These are phyloP conservation scores for Neonectria coccinea DNA, from an alignment of 2,329 filamentous ascomycete genomes.

Conservation along the genomic window DNA sequence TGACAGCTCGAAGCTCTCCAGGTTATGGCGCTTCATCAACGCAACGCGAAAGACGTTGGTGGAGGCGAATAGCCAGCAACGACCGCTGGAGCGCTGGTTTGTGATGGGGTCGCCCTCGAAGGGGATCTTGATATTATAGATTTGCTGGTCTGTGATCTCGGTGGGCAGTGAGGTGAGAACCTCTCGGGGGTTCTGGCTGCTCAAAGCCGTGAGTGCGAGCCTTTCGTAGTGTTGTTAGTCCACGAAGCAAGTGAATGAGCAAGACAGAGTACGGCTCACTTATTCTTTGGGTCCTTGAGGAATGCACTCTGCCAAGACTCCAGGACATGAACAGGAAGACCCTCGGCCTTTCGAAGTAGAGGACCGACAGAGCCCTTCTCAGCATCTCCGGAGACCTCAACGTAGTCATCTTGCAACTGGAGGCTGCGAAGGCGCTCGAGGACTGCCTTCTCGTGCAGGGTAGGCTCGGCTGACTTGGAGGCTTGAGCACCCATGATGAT, in stretches of 20 bases:
- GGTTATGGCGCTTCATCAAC: conserved; percentile 83
- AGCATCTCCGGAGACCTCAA: conserved; percentile 59
- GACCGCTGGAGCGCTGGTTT: conserved; percentile 82
- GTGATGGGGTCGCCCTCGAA: conserved; percentile 86
- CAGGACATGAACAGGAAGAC: conserved; percentile 64
- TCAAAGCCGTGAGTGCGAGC: conserved; percentile 80
- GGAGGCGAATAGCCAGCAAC: conserved; percentile 92
- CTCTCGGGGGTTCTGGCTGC: conserved; percentile 72
- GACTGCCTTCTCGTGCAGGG: conserved; percentile 57
- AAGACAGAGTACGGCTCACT: conserved; percentile 53
- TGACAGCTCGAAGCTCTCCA: conserved; percentile 85
- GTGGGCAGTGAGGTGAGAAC: conserved; percentile 74
- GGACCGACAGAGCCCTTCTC: conserved; percentile 40
- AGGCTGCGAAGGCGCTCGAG: conserved; percentile 59
- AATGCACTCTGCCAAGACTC: conserved; percentile 71
- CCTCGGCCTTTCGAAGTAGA: conserved; percentile 51
- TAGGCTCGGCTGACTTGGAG: conserved; percentile 53
- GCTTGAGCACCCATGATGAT: conserved; percentile 58
- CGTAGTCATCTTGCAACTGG: conserved; percentile 63
- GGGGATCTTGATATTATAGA: conserved; percentile 86
- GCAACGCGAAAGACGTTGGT: conserved; percentile 94
- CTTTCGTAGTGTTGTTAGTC: conserved; percentile 53
- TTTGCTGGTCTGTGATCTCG: conserved; percentile 76
- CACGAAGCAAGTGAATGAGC: not conserved
- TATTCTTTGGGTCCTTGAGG: conserved; percentile 74